Evolutionary conservation across 106 monocot genomes (phyloP).

Genomic region (Phalaenopsis aphrodite): DNA sequence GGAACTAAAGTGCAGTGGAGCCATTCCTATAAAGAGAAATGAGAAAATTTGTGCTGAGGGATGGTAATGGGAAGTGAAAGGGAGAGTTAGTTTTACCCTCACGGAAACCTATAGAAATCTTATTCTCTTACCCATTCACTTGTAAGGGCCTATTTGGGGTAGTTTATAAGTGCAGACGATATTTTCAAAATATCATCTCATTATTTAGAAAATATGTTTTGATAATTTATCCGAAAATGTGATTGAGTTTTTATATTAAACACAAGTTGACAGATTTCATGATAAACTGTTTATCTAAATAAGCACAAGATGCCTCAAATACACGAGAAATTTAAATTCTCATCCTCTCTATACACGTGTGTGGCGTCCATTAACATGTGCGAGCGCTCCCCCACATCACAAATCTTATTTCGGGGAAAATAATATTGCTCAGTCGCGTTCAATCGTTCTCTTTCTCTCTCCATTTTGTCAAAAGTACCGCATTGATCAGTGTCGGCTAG

Average conservation of each 20-base stretch:
- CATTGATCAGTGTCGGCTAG: not conserved
- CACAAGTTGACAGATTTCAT: too few species aligned
- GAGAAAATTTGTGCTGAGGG: not conserved
- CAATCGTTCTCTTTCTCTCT: not conserved
- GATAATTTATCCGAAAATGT: too few species aligned
- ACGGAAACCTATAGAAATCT: not conserved
- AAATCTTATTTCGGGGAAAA: not conserved
- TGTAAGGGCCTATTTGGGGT: too few species aligned
- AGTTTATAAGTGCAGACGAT: too few species aligned
- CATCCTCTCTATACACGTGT: not conserved
- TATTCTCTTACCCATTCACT: not conserved
- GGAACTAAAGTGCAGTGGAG: not conserved
- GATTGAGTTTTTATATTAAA: too few species aligned
- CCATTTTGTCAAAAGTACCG: not conserved
- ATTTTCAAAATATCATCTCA: too few species aligned
- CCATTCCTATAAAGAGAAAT: slow-evolving; percentile 4
- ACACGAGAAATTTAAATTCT: not conserved
- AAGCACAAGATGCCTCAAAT: too few species aligned
- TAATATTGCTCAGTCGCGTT: not conserved
- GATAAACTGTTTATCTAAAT: too few species aligned
- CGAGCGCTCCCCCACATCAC: not conserved
- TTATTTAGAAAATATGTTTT: too few species aligned
- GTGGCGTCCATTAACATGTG: not conserved
- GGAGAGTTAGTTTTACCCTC: not conserved
- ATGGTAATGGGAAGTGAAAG: not conserved